phyloP scores from a whole-genome alignment of 768 basidiomycete species.

The Tephrocybe sp. region DNA sequence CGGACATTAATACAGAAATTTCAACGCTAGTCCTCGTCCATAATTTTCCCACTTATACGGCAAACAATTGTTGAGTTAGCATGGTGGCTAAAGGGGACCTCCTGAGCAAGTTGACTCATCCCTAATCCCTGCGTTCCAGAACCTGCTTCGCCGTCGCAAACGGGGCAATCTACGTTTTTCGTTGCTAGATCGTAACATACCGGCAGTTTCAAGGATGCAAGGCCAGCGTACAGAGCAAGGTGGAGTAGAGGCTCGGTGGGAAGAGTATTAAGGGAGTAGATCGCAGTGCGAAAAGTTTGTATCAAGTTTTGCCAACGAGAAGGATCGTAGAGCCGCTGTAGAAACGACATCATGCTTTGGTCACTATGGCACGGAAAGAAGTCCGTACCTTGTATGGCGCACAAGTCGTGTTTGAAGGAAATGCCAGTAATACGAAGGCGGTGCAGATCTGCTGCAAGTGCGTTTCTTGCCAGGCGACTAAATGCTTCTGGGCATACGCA shows the following conservation, averaged over 20 bases:
- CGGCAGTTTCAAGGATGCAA: conserved; percentile 88
- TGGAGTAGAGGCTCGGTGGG: conserved; percentile 86
- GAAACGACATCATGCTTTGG: conserved; percentile 3
- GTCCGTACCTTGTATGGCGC: conserved; percentile 73
- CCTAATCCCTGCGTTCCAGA: conserved; percentile 41
- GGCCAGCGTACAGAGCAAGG: conserved; percentile 87
- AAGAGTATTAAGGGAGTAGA: conserved; percentile 84
- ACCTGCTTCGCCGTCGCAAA: conserved; percentile 66
- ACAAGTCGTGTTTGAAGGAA: conserved; percentile 67
- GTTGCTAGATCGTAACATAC: conserved; percentile 67
- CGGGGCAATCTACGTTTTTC: conserved; percentile 87
- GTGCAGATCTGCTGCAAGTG: conserved; percentile 78
- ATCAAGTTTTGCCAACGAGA: conserved; percentile 77
- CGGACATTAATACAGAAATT: too few relatives aligned
- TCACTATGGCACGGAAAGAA: not conserved
- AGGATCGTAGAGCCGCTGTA: conserved; percentile 79
- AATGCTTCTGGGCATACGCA: conserved; percentile 77
- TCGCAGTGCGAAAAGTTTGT: conserved; percentile 79
- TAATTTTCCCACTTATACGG: conserved; percentile 85
- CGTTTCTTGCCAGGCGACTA: conserved; percentile 80
- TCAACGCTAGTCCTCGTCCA: conserved; percentile 82
- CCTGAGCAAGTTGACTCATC: conserved; percentile 73
- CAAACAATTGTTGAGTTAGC: conserved; percentile 96
- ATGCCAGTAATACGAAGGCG: conserved; percentile 76
- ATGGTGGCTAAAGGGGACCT: conserved; percentile 92